Conservation (phyloP, 2,329 filamentous ascomycete species). For the Gnomoniopsis sp. region DNA sequence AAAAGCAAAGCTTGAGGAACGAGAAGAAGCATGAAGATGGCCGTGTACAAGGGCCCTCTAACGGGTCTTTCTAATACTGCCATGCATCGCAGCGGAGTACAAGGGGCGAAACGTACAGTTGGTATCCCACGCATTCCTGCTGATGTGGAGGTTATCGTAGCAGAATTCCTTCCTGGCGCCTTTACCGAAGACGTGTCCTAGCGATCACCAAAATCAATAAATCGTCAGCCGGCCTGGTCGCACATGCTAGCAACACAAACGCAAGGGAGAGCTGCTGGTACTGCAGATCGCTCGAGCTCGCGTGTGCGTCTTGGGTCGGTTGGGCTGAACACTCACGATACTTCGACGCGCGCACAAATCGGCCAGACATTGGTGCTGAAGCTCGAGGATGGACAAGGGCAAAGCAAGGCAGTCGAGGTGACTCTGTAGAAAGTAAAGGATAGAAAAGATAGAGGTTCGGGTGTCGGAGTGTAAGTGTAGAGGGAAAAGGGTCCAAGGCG, state of each 20-base stretch:
- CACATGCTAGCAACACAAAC: constrained; percentile 24
- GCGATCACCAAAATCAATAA: constrained; percentile 18
- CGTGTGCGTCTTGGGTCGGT: constrained; percentile 19
- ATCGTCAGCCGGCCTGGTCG: constrained; percentile 25
- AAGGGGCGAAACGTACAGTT: constrained; percentile 46
- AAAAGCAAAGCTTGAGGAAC: too few relatives aligned
- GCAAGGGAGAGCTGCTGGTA: constrained; percentile 7
- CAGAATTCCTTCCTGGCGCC: constrained; percentile 94
- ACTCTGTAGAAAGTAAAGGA: background rate
- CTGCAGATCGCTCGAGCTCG: constrained; percentile 8
- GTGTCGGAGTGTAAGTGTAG: background rate
- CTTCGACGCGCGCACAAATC: constrained; percentile 67
- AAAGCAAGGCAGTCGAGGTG: background rate
- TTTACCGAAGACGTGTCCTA: constrained; percentile 98
- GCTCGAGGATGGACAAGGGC: background rate
- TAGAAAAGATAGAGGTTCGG: background rate
- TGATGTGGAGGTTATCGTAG: constrained; percentile 97
- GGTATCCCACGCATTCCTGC: constrained; percentile 98
- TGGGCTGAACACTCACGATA: constrained; percentile 52
- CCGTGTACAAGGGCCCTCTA: background rate
- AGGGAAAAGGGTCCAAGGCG: too few relatives aligned
- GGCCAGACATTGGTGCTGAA: constrained; percentile 50
- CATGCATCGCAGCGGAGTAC: background rate
- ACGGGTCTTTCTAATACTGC: background rate
- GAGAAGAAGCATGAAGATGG: too few relatives aligned